These are phyloP conservation scores for Anisodus acutangulus DNA, from an alignment of 257 asterid genomes.

Conservation along the genomic window DNA sequence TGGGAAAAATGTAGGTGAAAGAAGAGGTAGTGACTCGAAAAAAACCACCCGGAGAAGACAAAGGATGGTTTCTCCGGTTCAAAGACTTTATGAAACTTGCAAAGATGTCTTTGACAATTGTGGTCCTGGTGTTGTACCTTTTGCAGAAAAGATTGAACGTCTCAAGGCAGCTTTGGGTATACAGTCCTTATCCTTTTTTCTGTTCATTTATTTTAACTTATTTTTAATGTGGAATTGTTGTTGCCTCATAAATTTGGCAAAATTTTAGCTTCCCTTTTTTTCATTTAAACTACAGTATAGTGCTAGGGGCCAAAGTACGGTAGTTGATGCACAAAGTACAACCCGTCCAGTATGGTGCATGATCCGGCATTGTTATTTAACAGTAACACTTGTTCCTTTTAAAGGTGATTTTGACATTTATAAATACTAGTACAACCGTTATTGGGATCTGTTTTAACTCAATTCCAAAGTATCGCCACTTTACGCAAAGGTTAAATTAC, in stretches of 20 bases:
- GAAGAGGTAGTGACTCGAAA: conserved; percentile 4
- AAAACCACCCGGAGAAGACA: conserved; percentile 19
- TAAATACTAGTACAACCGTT: background rate
- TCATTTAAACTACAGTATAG: background rate
- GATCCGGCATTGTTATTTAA: conserved; percentile 6
- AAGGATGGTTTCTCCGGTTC: conserved; percentile 51
- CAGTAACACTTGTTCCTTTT: background rate
- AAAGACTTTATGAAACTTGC: conserved; percentile 76
- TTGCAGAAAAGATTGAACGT: conserved; percentile 64
- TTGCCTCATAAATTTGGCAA: background rate
- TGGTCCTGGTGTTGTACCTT: conserved; percentile 81
- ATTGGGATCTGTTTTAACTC: background rate
- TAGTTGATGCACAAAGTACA: background rate
- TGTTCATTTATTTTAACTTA: too few species aligned
- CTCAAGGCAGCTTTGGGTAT: conserved; percentile 78
- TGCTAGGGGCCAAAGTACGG: background rate
- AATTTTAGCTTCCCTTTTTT: background rate
- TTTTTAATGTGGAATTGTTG: conserved; percentile 2
- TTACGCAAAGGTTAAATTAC: background rate
- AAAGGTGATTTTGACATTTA: background rate
- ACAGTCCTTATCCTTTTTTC: background rate
- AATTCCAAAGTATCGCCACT: background rate
- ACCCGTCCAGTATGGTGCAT: background rate
- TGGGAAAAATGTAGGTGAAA: conserved; percentile 27
- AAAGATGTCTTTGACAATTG: conserved; percentile 76